Evolutionary conservation across 306 rosid genomes (phyloP), one percentile per base, ranked within the genome.

Genomic region (Cicer judaicum): DNA sequence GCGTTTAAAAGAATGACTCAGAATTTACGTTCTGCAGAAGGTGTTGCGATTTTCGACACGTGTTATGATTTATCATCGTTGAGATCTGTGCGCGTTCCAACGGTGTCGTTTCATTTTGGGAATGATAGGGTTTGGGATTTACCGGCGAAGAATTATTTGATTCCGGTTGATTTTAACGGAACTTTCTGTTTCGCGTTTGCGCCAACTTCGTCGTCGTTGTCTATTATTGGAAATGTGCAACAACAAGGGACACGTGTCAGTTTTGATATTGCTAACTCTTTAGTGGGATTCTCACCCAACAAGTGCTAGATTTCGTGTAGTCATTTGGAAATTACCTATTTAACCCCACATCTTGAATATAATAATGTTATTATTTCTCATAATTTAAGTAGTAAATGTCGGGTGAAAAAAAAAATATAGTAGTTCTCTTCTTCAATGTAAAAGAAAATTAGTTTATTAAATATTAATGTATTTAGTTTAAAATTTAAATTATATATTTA

Each of bases 171-270:
- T 5, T 10, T 65, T 0, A 5, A 82, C 18, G 99, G 97, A 0
- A 88, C 87, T 0, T 94, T 57, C 38, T 94, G 99, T 46, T 92
- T 94, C 34, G 99, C 97, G 1, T 94, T 94, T 54, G 97, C 99
- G 8, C 92, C 99, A 3, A 84, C 98, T 81, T 1, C 89, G 78
- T 81, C 92, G 76, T 1, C 86, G 1, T 0, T 86, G 57, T 88
- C 99, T 0, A 94, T 94, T 21, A 85, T 94, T 5, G 97, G 99
- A 7, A 94, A 92, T 13, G 90, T 94, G 2, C 99, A 94, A 86
- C 99, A 94, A 42, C 99, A 94, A 14, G 99, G 97, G 86, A 94
- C 89, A 76, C 99, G 99, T 88, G 99, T 94, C 89, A 88, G 78
- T 56, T 88, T 77, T 7, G 95, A 94, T 79, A 77, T 90, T 18